Base-by-base conservation (phyloP, 306 rosid species). In the Hippophae gyantsensis region DNA sequence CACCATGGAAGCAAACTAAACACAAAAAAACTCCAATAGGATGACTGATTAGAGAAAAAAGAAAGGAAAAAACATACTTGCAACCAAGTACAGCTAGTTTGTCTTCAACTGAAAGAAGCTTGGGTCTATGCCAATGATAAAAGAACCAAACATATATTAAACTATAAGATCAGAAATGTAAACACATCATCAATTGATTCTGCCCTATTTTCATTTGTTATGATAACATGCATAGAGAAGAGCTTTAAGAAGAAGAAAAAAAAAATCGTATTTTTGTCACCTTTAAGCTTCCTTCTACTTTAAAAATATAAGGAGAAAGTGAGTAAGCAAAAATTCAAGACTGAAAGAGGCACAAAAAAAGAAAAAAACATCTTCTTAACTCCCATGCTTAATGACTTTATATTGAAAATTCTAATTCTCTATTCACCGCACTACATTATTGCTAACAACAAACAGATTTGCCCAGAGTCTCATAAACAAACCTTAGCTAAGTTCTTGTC, bases 61-160 rank as follows among this genome's bases (percentile, higher is more conserved):
- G 44, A 10, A 58, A 49, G 48, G 11, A 1, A 49, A 9, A 6
- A 54, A 53, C 76, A 13, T 77, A 92, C 99, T 86, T 83, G 89
- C 97, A 92, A 40, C 97, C 95, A 8, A 92, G 85, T 11, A 82
- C 94, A 71, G 58, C 72, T 54, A 92, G 71, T 77, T 92, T 92
- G 71, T 92, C 99, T 58, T 92, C 97, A 55, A 88, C 86, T 4
- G 95, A 83, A 59, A 92, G 83, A 69, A 86, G 70, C 79, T 66
- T 79, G 50, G 96, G 92, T 78, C 96, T 87, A 96, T 92, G 71
- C 32, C 44, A 71, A 70, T 26, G 48, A 45, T 7, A 51, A 68
- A 38, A 27, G 59, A 10, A 54, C 59, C 13, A 61, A 23, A 38
- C 3, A 10, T 13, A 18, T 3, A 3, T 27, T 7, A 13, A 56